Base-by-base conservation (phyloP, 768 basidiomycete genomes). In the Boletus rubescentipes region DNA sequence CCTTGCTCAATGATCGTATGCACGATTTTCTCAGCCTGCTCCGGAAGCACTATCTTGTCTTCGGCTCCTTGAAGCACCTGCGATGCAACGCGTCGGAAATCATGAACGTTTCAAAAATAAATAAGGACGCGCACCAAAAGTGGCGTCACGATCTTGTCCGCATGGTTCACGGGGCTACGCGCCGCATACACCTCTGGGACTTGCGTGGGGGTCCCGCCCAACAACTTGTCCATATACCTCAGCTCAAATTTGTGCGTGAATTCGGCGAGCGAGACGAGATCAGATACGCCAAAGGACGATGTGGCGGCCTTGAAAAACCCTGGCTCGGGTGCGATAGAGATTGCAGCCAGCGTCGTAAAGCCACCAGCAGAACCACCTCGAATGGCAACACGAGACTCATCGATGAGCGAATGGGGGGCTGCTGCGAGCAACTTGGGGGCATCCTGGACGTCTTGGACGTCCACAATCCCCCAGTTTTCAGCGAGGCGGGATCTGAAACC, bases 321-420 rank as follows among this genome's bases (percentile, higher is more conserved):
- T 0, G 75, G 68, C 11, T 73, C 70, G 10, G 70, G 75, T 11
- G 76, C 75, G 30, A 69, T 63, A 49, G 75, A 75, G 10, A 84
- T 67, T 10, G 77, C 60, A 0, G 72, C 75, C 32, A 93, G 79
- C 6, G 78, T 76, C 2, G 88, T 89, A 67, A 77, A 90, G 0
- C 91, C 91, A 2, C 91, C 89, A 5, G 89, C 80, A 12, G 87
- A 89, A 0, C 80, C 76, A 0, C 91, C 91, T 3, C 86, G 83
- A 55, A 93, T 85, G 16, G 83, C 81, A 5, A 81, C 75, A 9
- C 90, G 84, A 45, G 79, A 69, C 2, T 74, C 70, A 56, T 93
- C 91, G 50, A 89, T 77, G 60, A 86, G 79, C 9, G 77, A 73
- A 63, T 80, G 68, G 0, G 78, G 76, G 1, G 67, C 58, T 4